Conservation (phyloP, 345 rosid genomes). For the Salix brachista region DNA sequence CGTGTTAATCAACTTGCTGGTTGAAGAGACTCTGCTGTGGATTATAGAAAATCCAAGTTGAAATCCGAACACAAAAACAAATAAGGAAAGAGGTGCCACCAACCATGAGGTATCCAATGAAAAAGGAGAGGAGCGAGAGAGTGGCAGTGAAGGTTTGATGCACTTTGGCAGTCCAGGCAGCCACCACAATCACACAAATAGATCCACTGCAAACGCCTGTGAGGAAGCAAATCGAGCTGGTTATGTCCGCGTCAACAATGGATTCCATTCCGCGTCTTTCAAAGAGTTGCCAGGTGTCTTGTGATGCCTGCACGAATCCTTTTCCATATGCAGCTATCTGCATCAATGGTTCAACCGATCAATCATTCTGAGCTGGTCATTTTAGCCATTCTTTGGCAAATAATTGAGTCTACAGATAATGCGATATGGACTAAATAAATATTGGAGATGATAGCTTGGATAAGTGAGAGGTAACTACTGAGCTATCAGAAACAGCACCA, state of each 20-base stretch:
- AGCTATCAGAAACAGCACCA: neutral
- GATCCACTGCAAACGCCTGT: constrained; percentile 94
- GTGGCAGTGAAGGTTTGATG: constrained; percentile 71
- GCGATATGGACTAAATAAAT: neutral
- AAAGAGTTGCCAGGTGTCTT: constrained; percentile 82
- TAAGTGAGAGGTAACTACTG: neutral
- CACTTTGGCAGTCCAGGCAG: constrained; percentile 72
- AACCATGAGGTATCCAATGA: constrained; percentile 94
- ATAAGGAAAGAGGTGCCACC: constrained; percentile 17
- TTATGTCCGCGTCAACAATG: constrained; percentile 79
- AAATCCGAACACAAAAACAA: neutral
- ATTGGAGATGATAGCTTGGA: neutral
- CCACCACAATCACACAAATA: constrained; percentile 71
- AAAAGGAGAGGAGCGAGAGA: constrained; percentile 65
- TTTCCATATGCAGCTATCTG: constrained; percentile 95
- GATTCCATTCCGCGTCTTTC: constrained; percentile 49
- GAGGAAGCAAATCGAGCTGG: constrained; percentile 90
- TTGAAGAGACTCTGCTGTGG: neutral
- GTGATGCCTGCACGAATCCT: constrained; percentile 87
- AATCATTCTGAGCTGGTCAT: neutral
- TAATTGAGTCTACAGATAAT: neutral
- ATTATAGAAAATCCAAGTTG: constrained; percentile 13
- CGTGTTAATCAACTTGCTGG: constrained; percentile 11
- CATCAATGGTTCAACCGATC: neutral
- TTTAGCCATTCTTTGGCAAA: neutral